Evolutionary conservation across 192 early-diverging fungal genomes (phyloP).

Genomic region (Backusella liffmaniae): DNA sequence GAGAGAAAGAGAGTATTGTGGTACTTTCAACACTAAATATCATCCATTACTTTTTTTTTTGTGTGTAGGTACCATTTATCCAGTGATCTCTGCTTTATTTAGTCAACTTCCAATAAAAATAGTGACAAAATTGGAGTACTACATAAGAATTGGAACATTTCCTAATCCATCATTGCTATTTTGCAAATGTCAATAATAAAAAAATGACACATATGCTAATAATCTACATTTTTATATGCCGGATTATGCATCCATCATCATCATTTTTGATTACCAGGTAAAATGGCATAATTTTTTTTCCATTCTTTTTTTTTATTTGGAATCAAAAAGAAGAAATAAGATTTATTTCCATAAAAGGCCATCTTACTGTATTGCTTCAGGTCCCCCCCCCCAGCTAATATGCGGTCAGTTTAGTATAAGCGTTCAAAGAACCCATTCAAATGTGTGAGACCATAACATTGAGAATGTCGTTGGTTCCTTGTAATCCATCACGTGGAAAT

Average conservation of each 20-base stretch:
- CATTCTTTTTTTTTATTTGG: background rate
- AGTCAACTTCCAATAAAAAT: background rate
- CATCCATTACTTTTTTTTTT: background rate
- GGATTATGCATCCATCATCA: background rate
- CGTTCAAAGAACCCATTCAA: background rate
- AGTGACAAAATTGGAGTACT: background rate
- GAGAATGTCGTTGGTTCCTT: background rate
- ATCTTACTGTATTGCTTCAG: background rate
- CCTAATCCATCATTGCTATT: background rate
- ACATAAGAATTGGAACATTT: background rate
- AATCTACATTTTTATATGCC: background rate
- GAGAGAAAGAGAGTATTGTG: background rate
- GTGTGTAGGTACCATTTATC: background rate
- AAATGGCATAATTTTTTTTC: too few relatives aligned
- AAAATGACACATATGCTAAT: background rate
- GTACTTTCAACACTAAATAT: background rate
- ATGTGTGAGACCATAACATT: slow-evolving; percentile 2
- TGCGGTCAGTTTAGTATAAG: background rate
- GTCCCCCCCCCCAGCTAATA: background rate
- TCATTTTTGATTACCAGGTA: background rate
- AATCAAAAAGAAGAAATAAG: background rate
- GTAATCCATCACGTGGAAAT: background rate
- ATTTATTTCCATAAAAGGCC: background rate
- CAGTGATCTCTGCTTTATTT: slow-evolving; percentile 1
- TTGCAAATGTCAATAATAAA: background rate